These are phyloP conservation scores for Rhizopogon salebrosus DNA, from an alignment of 768 basidiomycete genomes.

Conservation along the genomic window DNA sequence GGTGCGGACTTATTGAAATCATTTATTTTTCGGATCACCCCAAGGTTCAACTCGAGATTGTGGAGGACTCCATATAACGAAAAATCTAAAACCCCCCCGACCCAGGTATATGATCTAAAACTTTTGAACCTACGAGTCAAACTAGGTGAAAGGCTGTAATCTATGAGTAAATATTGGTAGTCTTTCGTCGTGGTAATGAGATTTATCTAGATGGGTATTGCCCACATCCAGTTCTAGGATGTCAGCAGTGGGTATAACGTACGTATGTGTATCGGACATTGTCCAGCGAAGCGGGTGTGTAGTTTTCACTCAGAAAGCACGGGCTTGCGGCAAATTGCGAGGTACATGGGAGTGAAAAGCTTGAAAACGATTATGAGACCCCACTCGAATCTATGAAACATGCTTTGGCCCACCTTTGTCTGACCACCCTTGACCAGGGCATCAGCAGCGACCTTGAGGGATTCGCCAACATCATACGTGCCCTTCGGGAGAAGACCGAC, in stretches of 20 bases:
- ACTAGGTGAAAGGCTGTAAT: too few species aligned
- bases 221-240: neutral
- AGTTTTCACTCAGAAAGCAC: constrained; percentile 5
- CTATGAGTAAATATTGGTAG: too few species aligned
- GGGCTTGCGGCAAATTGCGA: constrained; percentile 60
- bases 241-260: neutral
- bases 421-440: constrained; percentile 76
- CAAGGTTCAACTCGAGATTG: neutral
- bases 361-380: constrained; percentile 26
- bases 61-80: too few species aligned
- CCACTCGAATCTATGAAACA: neutral
- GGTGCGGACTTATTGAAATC: neutral
- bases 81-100: too few species aligned
- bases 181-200: too few species aligned
- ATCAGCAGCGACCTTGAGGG: constrained; percentile 66
- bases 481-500: constrained; percentile 80
- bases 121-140: too few species aligned
- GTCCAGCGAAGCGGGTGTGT: neutral
- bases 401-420: constrained; percentile 50
- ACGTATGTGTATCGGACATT: neutral
- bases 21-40: neutral
- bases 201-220: too few species aligned
- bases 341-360: constrained; percentile 88
- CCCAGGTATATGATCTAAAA: too few species aligned
- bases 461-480: constrained; percentile 78